These are phyloP conservation scores for Pulveroboletus sp. DNA, from an alignment of 768 basidiomycete genomes.

Conservation along the genomic window DNA sequence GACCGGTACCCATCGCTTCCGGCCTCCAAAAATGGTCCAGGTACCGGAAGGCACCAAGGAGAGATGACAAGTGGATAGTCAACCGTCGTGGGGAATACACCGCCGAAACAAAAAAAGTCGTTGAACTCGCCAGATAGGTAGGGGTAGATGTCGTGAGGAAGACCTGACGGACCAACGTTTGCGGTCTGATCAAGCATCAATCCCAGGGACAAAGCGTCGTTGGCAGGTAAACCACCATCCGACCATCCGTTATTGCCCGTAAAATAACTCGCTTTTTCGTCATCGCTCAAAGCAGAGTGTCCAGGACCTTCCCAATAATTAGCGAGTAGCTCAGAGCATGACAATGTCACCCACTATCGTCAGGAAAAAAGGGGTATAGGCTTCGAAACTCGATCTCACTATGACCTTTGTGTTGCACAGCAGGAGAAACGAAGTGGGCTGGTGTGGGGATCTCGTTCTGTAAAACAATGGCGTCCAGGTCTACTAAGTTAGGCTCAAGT, in stretches of 20 bases:
- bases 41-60: constrained; percentile 6
- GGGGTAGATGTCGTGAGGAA: constrained; percentile 1
- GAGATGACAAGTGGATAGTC: constrained; percentile 8
- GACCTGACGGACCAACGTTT: neutral
- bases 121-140: constrained; percentile 1
- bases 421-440: constrained; percentile 3
- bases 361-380: constrained; percentile 3
- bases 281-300: neutral
- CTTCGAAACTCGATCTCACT: constrained; percentile 3
- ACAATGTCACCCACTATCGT: constrained; percentile 12
- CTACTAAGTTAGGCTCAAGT: constrained; percentile 22
- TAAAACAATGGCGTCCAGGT: constrained; percentile 23
- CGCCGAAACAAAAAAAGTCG: constrained; percentile 4
- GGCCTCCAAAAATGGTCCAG: constrained; percentile 15
- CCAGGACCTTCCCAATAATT: constrained; percentile 12
- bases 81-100: neutral
- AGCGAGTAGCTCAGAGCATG: neutral
- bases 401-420: neutral
- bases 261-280: neutral
- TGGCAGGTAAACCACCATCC: constrained; percentile 1
- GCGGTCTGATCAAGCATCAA: constrained; percentile 4
- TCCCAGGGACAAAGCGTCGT: neutral
- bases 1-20: constrained; percentile 16
- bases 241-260: constrained; percentile 3
- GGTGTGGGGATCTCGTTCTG: constrained; percentile 12